These are phyloP conservation scores for Solanum sparsipilum DNA, from an alignment of 257 asterid genomes.

Conservation along the genomic window DNA sequence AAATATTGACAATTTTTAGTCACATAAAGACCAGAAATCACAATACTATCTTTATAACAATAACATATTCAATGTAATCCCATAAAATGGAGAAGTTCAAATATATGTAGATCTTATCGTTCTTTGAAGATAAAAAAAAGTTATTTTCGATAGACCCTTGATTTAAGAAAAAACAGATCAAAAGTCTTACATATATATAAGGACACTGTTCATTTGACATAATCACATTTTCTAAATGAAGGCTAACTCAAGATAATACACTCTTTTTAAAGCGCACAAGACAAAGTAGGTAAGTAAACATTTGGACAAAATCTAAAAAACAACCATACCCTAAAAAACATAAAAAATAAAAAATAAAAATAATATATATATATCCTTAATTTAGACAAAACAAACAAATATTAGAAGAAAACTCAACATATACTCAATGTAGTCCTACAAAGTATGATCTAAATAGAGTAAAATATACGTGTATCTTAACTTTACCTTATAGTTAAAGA, in stretches of 20 bases:
- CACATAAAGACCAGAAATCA: not conserved
- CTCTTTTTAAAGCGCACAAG: not conserved
- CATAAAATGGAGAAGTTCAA: not conserved
- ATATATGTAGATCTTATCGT: no score
- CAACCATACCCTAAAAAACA: not conserved
- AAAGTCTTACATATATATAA: no score
- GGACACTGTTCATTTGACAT: not conserved
- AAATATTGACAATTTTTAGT: not conserved
- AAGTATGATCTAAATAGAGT: no score
- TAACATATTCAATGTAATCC: not conserved
- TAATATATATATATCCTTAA: not conserved
- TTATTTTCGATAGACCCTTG: no score
- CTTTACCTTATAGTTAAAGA: not conserved
- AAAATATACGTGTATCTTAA: not conserved
- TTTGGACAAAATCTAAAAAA: not conserved
- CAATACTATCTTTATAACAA: not conserved
- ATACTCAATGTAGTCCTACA: not conserved
- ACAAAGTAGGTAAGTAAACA: not conserved
- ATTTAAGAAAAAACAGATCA: no score
- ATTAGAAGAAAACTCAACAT: not conserved
- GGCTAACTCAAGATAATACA: not conserved
- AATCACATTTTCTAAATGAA: not conserved
- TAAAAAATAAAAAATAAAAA: no score
- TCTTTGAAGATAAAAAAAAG: not conserved
- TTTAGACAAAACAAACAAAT: not conserved